Conservation (phyloP, 176 grass and related monocot species). For the Oryza punctata region DNA sequence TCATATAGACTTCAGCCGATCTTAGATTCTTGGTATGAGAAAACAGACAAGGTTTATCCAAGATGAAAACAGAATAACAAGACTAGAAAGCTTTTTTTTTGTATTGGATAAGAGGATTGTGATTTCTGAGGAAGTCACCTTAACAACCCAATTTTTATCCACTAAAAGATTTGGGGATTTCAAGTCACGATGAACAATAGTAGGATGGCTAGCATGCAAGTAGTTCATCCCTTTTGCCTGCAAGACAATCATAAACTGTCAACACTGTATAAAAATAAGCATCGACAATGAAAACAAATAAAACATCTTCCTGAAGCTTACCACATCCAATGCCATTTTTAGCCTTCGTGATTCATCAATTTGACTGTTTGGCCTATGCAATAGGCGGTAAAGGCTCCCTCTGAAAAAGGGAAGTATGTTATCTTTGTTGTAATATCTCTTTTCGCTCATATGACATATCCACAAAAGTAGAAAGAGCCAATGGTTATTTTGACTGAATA, state of each 20-base stretch:
- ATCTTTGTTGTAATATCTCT: slow-evolving; percentile 21
- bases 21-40: background rate
- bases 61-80: slow-evolving; percentile 25
- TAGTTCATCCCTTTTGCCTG: slow-evolving; percentile 99
- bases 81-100: background rate
- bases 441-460: slow-evolving; percentile 1
- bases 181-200: slow-evolving; percentile 95
- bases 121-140: slow-evolving; percentile 52
- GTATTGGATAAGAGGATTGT: slow-evolving; percentile 13
- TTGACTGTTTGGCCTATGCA: slow-evolving; percentile 85
- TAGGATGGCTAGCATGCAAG: slow-evolving; percentile 91
- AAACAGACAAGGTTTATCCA: slow-evolving; percentile 1
- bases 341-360: slow-evolving; percentile 79
- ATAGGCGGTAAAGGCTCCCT: slow-evolving; percentile 92
- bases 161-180: slow-evolving; percentile 99
- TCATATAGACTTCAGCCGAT: slow-evolving; percentile 6
- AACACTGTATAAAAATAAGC: slow-evolving; percentile 29
- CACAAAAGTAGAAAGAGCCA: slow-evolving; percentile 23
- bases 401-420: slow-evolving; percentile 44
- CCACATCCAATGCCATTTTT: slow-evolving; percentile 99
- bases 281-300: slow-evolving; percentile 14
- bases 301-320: slow-evolving; percentile 50
- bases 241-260: slow-evolving; percentile 37
- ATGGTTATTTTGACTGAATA: slow-evolving; percentile 19
- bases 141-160: slow-evolving; percentile 98